Evolutionary conservation across 768 basidiomycete genomes (phyloP), one percentile per base, ranked within the genome.

Genomic region (Boletus subcaerulescens): DNA sequence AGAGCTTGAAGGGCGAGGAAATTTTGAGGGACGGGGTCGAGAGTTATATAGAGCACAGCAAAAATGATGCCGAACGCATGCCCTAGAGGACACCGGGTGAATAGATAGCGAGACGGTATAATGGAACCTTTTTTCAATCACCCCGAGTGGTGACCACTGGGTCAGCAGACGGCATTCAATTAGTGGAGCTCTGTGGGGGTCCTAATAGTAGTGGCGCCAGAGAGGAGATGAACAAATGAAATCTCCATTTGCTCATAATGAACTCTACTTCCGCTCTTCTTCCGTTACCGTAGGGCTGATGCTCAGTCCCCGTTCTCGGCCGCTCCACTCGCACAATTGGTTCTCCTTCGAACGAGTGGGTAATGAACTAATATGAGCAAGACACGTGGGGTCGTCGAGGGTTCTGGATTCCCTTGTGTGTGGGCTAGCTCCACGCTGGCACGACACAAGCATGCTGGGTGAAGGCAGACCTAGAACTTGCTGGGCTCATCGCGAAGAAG

Each of bases 1-100:
- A 46, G 44, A 9, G 33, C 36, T 38, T 18, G 24, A 18, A 18
- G 32, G 5, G 36, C 17, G 15, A 31, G 26, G 17, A 7, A 26
- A 15, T 15, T 20, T 5, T 22, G 10, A 3, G 6, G 43, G 33
- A 5, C 5, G 5, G 13, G 18, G 17, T 22, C 11, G 13, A 20
- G n/a, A 18, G 33, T 38, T 59, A 58, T 61, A 62, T 58, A 57
- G 38, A 5, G 17, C 8, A n/a, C 14, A 4, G 5, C 12, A 47
- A 20, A n/a, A 45, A 39, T 31, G 41, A 38, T 54, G 48, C 58
- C 52, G 58, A 39, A 38, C 12, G 24, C 35, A 24, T 45, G 58
- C 47, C 39, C 24, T 38, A 20, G 31, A 46, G n/a, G n/a, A 20
- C 15, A 17, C n/a, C n/a, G n/a, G 47, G 51, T 15, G 38, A 53